Base-by-base conservation (phyloP, 2,329 filamentous ascomycete species). In the Fusarium pseudograminearum region DNA sequence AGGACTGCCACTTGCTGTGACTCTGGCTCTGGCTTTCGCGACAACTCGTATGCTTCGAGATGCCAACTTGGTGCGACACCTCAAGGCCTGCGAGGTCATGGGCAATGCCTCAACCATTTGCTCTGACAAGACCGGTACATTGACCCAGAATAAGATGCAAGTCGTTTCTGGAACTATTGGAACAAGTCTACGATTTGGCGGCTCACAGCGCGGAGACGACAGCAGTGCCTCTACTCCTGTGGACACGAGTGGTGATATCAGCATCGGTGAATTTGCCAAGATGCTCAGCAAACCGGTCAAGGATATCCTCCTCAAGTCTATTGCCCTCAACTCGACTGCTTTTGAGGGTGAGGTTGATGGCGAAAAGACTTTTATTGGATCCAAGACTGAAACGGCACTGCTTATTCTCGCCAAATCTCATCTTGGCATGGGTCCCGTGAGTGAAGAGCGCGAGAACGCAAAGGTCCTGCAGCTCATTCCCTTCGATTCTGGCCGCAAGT, bases 41-140 rank as follows among this genome's bases (percentile, higher is more conserved):
- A 93, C 91, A 2, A 92, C 89, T 14, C 87, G 90, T 57, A 93
- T 93, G 91, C 80, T 93, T 61, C 91, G 88, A 72, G 91, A 93
- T 78, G 91, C 92, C 80, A 93, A 93, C 73, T 80, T 94, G 61
- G 91, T 93, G 45, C 89, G 91, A 36, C 90, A 93, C 60, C 84
- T 94, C 59, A 91, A 92, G 74, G 90, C 91, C 24, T 93, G 91
- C 73, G 91, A 93, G 78, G 92, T 92, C 46, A 93, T 93, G 91
- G 91, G 91, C 54, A 93, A 93, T 74, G 91, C 91, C 9, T 92
- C 90, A 1, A 89, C 87, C 0, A 90, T 91, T 52, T 91, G 89
- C 79, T 90, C 88, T 1, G 89, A 91, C 80, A 91, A 91, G 79
- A 91, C 89, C 0, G 89, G 89, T 47, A 91, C 89, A 7, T 79